Percentiles rank a stretch among this genome's conserved stretches.
These are phyloP conservation scores for Coemansia umbellata DNA, from an alignment of 192 early-diverging fungal species.

Conservation along the genomic window DNA sequence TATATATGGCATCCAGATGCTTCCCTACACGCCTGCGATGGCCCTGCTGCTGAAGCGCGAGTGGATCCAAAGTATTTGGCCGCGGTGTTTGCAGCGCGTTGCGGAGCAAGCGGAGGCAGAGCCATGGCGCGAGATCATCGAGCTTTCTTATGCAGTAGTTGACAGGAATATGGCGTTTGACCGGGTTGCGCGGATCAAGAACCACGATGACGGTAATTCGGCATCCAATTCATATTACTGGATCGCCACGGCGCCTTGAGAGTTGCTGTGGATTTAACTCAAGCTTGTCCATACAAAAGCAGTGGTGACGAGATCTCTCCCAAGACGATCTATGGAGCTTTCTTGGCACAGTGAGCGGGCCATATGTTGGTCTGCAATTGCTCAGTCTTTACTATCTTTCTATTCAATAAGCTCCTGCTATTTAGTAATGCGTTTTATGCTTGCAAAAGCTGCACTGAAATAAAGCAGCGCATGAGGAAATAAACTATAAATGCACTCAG, in stretches of 20 bases:
- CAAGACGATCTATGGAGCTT: too few species aligned
- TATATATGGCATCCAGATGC: conserved; percentile 54
- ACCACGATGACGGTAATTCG: conserved; percentile 54
- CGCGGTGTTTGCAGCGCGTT: conserved; percentile 9
- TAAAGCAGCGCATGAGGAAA: too few species aligned
- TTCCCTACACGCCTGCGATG: conserved; percentile 51
- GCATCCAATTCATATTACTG: conserved; percentile 54
- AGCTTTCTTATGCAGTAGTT: conserved; percentile 42
- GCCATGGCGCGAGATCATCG: conserved; percentile 45
- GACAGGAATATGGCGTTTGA: conserved; percentile 35
- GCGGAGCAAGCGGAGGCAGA: conserved; percentile 19
- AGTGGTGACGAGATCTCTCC: too few species aligned
- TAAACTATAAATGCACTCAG: too few species aligned
- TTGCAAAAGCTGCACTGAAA: too few species aligned
- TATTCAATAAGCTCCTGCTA: too few species aligned
- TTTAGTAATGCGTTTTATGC: too few species aligned
- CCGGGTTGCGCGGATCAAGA: conserved; percentile 3
- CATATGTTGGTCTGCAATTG: too few species aligned
- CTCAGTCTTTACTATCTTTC: too few species aligned
- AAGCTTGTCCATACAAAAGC: too few species aligned
- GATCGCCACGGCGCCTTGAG: conserved; percentile 39
- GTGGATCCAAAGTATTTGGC: conserved; percentile 47
- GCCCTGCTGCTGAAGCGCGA: conserved; percentile 32
- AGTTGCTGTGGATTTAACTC: too few species aligned
- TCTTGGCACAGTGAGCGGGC: too few species aligned